Evolutionary conservation across 202 grass and related monocot species (phyloP).

Genomic region (Hordeum pubiflorum): DNA sequence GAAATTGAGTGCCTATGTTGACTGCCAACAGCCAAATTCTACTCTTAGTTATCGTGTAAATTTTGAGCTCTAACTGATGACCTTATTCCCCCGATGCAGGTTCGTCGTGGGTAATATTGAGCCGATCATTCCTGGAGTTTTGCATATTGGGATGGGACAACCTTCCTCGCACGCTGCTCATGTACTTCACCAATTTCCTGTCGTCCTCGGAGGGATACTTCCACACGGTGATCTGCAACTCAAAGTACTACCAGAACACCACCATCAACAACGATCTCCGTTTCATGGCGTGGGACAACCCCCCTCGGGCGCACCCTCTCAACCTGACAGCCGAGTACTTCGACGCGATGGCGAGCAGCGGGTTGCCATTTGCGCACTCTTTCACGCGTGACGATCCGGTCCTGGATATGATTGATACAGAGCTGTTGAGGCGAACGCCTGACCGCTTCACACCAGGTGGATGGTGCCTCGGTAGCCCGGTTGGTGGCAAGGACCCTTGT

Average conservation of each 20-base stretch:
- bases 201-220: conserved; percentile 74
- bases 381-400: conserved; percentile 35
- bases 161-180: conserved; percentile 69
- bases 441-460: conserved; percentile 54
- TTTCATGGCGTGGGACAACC: conserved; percentile 77
- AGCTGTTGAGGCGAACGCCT: conserved; percentile 40
- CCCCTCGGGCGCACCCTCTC: conserved; percentile 38
- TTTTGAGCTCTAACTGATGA: background rate
- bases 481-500: conserved; percentile 49
- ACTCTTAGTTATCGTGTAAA: background rate
- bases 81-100: conserved; percentile 34
- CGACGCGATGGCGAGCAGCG: conserved; percentile 49
- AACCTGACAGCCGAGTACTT: conserved; percentile 61
- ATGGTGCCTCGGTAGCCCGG: conserved; percentile 56
- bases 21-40: background rate
- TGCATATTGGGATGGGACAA: conserved; percentile 75
- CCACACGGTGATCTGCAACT: conserved; percentile 85
- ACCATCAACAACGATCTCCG: conserved; percentile 66
- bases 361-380: conserved; percentile 56
- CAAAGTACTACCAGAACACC: conserved; percentile 74
- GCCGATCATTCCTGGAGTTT: conserved; percentile 64
- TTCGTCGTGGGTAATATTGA: conserved; percentile 64
- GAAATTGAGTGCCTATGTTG: background rate
- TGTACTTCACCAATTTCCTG: conserved; percentile 85
- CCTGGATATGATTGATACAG: conserved; percentile 64